Percentiles rank a stretch among this genome's conserved stretches.
Conservation (phyloP, 2,329 filamentous ascomycete species). For the Ilyonectria robusta region DNA sequence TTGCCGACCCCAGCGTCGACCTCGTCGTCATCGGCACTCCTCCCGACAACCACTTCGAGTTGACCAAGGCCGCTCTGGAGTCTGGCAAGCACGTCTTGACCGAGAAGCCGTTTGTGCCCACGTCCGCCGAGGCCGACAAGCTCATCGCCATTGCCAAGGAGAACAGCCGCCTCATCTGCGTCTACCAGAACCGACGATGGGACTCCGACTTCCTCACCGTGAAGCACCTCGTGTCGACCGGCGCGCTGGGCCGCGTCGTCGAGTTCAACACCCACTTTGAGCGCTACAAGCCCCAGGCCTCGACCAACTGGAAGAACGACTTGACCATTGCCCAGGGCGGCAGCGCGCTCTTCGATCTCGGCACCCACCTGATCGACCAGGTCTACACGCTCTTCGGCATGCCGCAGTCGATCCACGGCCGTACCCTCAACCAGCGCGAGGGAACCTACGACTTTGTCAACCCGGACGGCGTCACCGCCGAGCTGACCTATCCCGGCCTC, state of each 20-base stretch:
- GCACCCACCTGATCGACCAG: slow-evolving; percentile 84
- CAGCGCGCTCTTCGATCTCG: slow-evolving; percentile 80
- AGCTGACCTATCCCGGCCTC: slow-evolving; percentile 77
- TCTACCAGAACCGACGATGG: slow-evolving; percentile 85
- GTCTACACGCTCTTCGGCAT: slow-evolving; percentile 78
- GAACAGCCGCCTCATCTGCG: slow-evolving; percentile 69
- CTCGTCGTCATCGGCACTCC: slow-evolving; percentile 80
- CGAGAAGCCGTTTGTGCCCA: slow-evolving; percentile 88
- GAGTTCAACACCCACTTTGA: slow-evolving; percentile 89
- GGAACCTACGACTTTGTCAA: slow-evolving; percentile 62
- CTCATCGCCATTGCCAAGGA: slow-evolving; percentile 70
- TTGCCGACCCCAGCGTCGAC: slow-evolving; percentile 76
- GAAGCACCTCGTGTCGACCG: slow-evolving; percentile 71
- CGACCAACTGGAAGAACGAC: slow-evolving; percentile 76
- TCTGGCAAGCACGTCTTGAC: slow-evolving; percentile 83
- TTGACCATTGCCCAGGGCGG: slow-evolving; percentile 73
- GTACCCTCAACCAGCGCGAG: slow-evolving; percentile 76
- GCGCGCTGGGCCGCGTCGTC: slow-evolving; percentile 77
- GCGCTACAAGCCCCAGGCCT: slow-evolving; percentile 74
- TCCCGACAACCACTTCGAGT: slow-evolving; percentile 77
- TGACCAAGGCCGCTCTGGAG: slow-evolving; percentile 76
- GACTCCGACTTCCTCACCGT: slow-evolving; percentile 84
- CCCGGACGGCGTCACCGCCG: slow-evolving; percentile 72
- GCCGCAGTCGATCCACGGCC: slow-evolving; percentile 76
- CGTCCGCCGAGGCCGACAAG: slow-evolving; percentile 74